Evolutionary conservation across 768 basidiomycete species (phyloP).

Genomic region (Boletus subcaerulescens): DNA sequence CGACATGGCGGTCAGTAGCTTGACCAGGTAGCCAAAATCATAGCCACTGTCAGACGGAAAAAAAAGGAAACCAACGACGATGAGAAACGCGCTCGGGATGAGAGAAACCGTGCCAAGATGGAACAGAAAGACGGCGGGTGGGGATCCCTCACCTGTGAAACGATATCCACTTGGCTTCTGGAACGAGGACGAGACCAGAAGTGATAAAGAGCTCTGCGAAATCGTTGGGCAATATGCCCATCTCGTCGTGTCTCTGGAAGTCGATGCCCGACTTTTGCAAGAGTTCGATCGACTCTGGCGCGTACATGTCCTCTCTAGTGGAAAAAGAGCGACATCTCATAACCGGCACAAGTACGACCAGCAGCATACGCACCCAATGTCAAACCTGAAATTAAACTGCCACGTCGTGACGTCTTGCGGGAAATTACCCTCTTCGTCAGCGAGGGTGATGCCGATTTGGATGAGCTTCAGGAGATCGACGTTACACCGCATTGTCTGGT

Average conservation of each 20-base stretch:
- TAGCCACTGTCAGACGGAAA: conserved; percentile 68
- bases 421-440: conserved; percentile 90
- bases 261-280: conserved; percentile 95
- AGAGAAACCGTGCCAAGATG: not conserved
- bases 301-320: conserved; percentile 92
- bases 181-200: conserved; percentile 84
- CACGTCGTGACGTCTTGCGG: conserved; percentile 91
- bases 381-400: conserved; percentile 99
- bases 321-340: not conserved
- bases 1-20: conserved; percentile 81
- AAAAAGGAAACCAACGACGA: not conserved
- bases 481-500: conserved; percentile 99
- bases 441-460: conserved; percentile 92
- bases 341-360: not conserved
- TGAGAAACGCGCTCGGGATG: not conserved
- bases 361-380: conserved; percentile 63
- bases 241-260: conserved; percentile 88
- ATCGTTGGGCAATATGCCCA: conserved; percentile 88
- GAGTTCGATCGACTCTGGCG: conserved; percentile 94
- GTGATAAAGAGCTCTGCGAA: conserved; percentile 98
- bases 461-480: conserved; percentile 98
- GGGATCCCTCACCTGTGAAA: conserved; percentile 82
- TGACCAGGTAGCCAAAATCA: conserved; percentile 98
- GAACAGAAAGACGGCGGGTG: not conserved
- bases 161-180: conserved; percentile 94